Evolutionary conservation across 179 eudicot genomes (phyloP).

Genomic region (Silene vulgaris): DNA sequence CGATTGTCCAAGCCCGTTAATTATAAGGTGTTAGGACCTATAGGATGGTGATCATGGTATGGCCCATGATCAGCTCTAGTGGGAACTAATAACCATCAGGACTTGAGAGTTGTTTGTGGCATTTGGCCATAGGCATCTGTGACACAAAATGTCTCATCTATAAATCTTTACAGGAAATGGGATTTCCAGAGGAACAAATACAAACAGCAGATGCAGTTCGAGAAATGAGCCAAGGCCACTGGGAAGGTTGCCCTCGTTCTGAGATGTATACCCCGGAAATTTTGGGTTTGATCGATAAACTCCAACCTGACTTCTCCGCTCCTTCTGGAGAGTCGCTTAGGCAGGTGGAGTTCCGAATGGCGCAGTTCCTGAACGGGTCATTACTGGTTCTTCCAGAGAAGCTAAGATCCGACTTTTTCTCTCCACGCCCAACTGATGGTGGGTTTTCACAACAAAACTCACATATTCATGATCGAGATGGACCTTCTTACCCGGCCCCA

Average conservation of each 20-base stretch:
- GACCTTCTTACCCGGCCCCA: constrained; percentile 43
- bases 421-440: constrained; percentile 60
- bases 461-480: constrained; percentile 45
- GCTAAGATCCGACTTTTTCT: constrained; percentile 56
- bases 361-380: constrained; percentile 66
- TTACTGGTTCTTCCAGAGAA: constrained; percentile 66
- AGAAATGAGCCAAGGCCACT: constrained; percentile 91
- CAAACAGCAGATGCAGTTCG: constrained; percentile 65
- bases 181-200: constrained; percentile 65
- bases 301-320: constrained; percentile 85
- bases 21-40: no score
- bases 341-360: constrained; percentile 91
- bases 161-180: constrained; percentile 60
- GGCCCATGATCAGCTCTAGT: neutral
- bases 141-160: neutral
- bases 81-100: neutral
- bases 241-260: constrained; percentile 86
- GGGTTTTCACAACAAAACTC: constrained; percentile 46
- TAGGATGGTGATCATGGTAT: neutral
- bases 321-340: constrained; percentile 96
- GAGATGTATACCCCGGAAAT: constrained; percentile 77
- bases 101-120: no score
- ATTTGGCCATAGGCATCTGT: no score
- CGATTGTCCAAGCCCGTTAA: no score
- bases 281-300: constrained; percentile 52